These are phyloP conservation scores for Podospora didyma DNA, from an alignment of 495 filamentous ascomycete genomes.

Conservation along the genomic window DNA sequence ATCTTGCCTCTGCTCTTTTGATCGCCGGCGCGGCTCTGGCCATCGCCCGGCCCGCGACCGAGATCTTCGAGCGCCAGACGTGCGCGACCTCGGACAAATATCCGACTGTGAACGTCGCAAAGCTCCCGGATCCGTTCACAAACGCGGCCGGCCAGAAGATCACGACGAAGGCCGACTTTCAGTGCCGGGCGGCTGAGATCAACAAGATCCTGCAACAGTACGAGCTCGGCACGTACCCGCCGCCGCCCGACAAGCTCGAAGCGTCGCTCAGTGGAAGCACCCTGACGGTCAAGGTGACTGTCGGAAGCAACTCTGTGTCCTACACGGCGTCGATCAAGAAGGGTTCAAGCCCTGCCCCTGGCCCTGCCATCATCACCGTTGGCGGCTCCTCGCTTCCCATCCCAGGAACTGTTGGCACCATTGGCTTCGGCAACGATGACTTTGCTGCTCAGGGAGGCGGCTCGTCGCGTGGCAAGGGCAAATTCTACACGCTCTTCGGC, in stretches of 20 bases:
- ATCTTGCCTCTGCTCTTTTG: slow-evolving; percentile 38
- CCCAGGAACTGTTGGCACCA: slow-evolving; percentile 42
- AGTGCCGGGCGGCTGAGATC: slow-evolving; percentile 49
- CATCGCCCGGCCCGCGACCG: slow-evolving; percentile 35
- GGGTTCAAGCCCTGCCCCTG: slow-evolving; percentile 36
- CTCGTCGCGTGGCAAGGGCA: slow-evolving; percentile 40
- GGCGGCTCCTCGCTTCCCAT: slow-evolving; percentile 46
- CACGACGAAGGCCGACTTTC: slow-evolving; percentile 44
- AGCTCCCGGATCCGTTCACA: slow-evolving; percentile 53
- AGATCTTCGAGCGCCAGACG: slow-evolving; percentile 42
- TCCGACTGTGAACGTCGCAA: slow-evolving; percentile 28
- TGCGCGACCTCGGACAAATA: slow-evolving; percentile 27
- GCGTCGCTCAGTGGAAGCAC: slow-evolving; percentile 35
- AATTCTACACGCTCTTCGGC: slow-evolving; percentile 51
- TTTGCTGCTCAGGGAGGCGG: slow-evolving; percentile 39
- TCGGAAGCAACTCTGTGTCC: slow-evolving; percentile 43
- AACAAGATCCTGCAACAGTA: slow-evolving; percentile 47
- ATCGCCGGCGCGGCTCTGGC: slow-evolving; percentile 37
- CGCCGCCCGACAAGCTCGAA: slow-evolving; percentile 40
- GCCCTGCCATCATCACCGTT: slow-evolving; percentile 49
- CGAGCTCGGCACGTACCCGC: slow-evolving; percentile 49
- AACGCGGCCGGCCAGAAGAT: slow-evolving; percentile 40
- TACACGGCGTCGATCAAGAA: slow-evolving; percentile 44
- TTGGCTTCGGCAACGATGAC: slow-evolving; percentile 48
- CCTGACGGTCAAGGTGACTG: slow-evolving; percentile 41